Evolutionary conservation across 306 rosid genomes (phyloP).

Genomic region (Ceratonia siliqua): DNA sequence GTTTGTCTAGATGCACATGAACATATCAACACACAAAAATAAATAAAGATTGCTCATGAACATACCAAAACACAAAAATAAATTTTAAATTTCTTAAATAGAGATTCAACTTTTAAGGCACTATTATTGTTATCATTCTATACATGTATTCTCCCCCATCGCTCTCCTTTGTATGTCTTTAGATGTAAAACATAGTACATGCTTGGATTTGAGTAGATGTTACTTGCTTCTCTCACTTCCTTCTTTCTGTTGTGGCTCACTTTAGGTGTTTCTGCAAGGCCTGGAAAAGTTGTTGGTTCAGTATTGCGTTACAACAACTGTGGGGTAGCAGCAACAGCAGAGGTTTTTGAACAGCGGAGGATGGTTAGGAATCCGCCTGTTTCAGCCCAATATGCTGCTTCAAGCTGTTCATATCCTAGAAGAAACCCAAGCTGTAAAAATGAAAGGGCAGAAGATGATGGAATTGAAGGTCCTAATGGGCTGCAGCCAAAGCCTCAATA

Average conservation of each 20-base stretch:
- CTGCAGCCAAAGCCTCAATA: slow-evolving; percentile 89
- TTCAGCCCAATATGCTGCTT: slow-evolving; percentile 58
- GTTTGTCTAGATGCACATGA: neutral
- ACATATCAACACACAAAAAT: neutral
- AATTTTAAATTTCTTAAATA: slow-evolving; percentile 5
- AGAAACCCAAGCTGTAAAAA: slow-evolving; percentile 79
- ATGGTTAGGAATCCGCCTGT: slow-evolving; percentile 62
- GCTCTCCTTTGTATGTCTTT: neutral
- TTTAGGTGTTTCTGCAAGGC: slow-evolving; percentile 86
- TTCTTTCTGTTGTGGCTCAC: slow-evolving; percentile 1
- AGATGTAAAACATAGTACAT: neutral
- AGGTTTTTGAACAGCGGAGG: slow-evolving; percentile 77
- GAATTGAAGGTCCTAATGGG: slow-evolving; percentile 72
- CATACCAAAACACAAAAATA: neutral
- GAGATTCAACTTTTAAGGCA: neutral
- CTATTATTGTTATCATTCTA: neutral
- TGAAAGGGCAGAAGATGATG: slow-evolving; percentile 75
- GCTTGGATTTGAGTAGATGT: neutral
- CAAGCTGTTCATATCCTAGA: slow-evolving; percentile 74
- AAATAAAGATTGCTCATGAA: neutral
- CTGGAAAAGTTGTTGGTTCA: slow-evolving; percentile 87
- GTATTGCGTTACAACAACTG: slow-evolving; percentile 78
- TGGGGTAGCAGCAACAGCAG: slow-evolving; percentile 69
- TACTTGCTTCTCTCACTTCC: neutral
- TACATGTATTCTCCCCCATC: neutral